Evolutionary conservation across 331 rosid species (phyloP).

Genomic region (Rosa hybrid): DNA sequence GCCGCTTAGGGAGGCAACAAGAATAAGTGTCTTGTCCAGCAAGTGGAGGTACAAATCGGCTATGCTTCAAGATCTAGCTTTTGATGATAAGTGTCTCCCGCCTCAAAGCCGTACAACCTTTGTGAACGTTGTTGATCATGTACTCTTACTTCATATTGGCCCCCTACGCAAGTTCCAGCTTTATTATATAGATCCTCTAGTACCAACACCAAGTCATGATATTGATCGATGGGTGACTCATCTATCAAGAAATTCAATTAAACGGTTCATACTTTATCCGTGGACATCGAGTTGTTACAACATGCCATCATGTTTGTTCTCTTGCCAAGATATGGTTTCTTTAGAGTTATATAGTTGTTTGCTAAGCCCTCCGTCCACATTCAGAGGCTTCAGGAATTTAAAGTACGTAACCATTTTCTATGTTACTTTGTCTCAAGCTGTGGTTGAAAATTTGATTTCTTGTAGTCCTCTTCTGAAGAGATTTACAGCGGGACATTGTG

Average conservation of each 20-base stretch:
- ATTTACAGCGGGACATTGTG: slow-evolving; percentile 40
- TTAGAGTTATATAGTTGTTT: neutral
- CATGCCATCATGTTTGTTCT: too few species aligned
- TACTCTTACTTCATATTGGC: neutral
- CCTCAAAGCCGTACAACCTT: neutral
- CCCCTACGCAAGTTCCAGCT: neutral
- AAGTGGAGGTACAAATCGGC: slow-evolving; percentile 66
- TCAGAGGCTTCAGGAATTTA: neutral
- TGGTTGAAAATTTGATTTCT: slow-evolving; percentile 45
- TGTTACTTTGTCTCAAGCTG: slow-evolving; percentile 26
- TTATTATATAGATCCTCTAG: neutral
- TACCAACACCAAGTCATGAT: neutral
- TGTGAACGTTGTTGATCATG: neutral
- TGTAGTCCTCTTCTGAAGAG: slow-evolving; percentile 48
- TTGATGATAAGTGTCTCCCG: slow-evolving; percentile 16
- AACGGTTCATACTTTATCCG: too few species aligned
- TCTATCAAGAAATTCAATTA: too few species aligned
- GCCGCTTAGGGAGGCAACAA: slow-evolving; percentile 49
- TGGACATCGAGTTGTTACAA: too few species aligned
- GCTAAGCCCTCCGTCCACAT: slow-evolving; percentile 7
- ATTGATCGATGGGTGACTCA: neutral
- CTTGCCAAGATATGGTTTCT: neutral
- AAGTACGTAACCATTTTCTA: neutral
- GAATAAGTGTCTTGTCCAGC: slow-evolving; percentile 52
- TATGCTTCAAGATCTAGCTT: slow-evolving; percentile 42